Evolutionary conservation across 495 filamentous ascomycete species (phyloP).

Genomic region (Penicillium steckii): DNA sequence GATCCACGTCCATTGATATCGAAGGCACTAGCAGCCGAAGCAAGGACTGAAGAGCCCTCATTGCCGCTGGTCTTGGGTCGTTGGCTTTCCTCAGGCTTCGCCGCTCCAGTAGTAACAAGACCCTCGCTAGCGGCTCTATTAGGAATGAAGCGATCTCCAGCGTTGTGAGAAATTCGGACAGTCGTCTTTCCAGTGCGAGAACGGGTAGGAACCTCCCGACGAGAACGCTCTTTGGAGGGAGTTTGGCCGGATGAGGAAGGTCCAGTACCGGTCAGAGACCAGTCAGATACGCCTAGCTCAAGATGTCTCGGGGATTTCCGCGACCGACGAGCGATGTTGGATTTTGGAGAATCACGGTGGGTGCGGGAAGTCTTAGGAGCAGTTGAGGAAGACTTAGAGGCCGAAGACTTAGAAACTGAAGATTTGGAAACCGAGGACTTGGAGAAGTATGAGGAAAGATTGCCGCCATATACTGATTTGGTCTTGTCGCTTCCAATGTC

Average conservation of each 20-base stretch:
- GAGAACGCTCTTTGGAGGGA: constrained; percentile 61
- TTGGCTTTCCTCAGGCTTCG: constrained; percentile 72
- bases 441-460: constrained; percentile 71
- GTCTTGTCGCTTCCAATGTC: constrained; percentile 51
- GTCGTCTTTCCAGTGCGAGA: constrained; percentile 67
- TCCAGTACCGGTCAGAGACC: constrained; percentile 81
- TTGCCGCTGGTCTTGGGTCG: constrained; percentile 66
- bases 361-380: constrained; percentile 24
- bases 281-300: constrained; percentile 92
- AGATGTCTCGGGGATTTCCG: constrained; percentile 71
- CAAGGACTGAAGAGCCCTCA: constrained; percentile 70
- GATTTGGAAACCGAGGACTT: constrained; percentile 49
- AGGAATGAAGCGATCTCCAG: constrained; percentile 95
- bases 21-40: constrained; percentile 65
- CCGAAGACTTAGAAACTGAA: constrained; percentile 22
- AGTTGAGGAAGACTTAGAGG: constrained; percentile 12
- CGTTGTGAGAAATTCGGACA: constrained; percentile 67
- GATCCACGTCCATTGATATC: constrained; percentile 60
- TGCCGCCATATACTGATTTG: constrained; percentile 72
- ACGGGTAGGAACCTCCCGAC: constrained; percentile 60
- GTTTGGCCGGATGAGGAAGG: constrained; percentile 60
- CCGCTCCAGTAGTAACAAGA: constrained; percentile 74
- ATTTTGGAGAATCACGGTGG: constrained; percentile 82
- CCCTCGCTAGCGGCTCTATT: constrained; percentile 88
- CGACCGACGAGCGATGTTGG: constrained; percentile 75